These are phyloP conservation scores for Magnusiomyces ingens DNA, from an alignment of 1,139 yeast genomes.

Conservation along the genomic window DNA sequence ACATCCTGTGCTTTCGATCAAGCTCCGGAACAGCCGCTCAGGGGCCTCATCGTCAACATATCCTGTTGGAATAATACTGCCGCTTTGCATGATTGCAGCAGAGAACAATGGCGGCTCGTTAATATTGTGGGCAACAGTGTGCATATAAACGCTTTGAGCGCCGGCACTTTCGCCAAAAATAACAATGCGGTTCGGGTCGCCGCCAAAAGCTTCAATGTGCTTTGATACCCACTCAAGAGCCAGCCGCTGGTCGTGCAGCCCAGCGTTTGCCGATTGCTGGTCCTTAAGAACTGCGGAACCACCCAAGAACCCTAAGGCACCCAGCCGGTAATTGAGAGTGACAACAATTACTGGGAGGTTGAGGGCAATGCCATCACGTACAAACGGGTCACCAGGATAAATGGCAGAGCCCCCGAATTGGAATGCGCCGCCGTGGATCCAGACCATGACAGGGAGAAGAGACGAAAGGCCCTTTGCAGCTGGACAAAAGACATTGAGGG, in stretches of 20 bases:
- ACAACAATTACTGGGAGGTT: constrained; percentile 18
- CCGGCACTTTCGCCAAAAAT: constrained; percentile 33
- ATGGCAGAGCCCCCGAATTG: constrained; percentile 20
- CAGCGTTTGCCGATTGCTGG: constrained; percentile 11
- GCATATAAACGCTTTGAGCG: constrained; percentile 25
- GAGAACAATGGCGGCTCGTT: constrained; percentile 18
- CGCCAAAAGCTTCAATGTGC: constrained; percentile 30
- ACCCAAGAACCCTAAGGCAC: constrained; percentile 29
- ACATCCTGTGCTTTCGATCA: constrained; percentile 18
- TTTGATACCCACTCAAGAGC: constrained; percentile 32
- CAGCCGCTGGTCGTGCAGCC: constrained; percentile 28
- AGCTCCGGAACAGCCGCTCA: constrained; percentile 17
- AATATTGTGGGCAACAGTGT: constrained; percentile 19
- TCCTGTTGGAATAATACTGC: constrained; percentile 17
- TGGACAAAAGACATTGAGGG: constrained; percentile 21
- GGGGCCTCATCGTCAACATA: constrained; percentile 12
- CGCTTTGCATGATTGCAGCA: constrained; percentile 28
- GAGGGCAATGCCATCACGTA: constrained; percentile 13
- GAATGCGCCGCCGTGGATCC: constrained; percentile 33
- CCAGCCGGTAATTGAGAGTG: constrained; percentile 25
- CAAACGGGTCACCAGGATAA: constrained; percentile 14
- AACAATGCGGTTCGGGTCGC: constrained; percentile 27
- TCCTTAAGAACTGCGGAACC: constrained; percentile 20
- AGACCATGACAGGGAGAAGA: constrained; percentile 26
- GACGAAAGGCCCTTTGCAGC: constrained; percentile 5